phyloP scores from a whole-genome alignment of 495 filamentous ascomycete genomes.

The Xylaria acuta region DNA sequence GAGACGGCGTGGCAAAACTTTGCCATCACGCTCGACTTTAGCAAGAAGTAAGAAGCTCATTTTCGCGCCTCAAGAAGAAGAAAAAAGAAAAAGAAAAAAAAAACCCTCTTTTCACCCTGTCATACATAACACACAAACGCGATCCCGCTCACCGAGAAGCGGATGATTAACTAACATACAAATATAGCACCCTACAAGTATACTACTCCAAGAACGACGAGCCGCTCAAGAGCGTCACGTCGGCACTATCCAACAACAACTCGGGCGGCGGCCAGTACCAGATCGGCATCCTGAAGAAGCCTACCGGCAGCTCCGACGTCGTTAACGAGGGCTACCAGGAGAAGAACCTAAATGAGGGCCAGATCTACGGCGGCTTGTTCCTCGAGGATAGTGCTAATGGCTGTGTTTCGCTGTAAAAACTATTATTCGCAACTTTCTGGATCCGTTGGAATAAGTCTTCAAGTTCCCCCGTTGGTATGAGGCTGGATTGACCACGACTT shows the following conservation, averaged over 20 bases:
- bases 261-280: slow-evolving; percentile 63
- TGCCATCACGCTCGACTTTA: slow-evolving; percentile 60
- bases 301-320: slow-evolving; percentile 58
- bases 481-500: not conserved
- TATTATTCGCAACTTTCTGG: not conserved
- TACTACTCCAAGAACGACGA: slow-evolving; percentile 59
- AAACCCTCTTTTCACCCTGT: not conserved
- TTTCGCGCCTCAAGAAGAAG: not conserved
- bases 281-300: slow-evolving; percentile 64
- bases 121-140: not conserved
- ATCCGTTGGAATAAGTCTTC: not conserved
- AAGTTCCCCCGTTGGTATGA: too few species aligned
- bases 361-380: slow-evolving; percentile 63
- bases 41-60: slow-evolving; percentile 50
- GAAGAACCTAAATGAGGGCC: slow-evolving; percentile 56
- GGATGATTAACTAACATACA: not conserved
- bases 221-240: slow-evolving; percentile 54
- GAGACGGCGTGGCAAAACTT: slow-evolving; percentile 63
- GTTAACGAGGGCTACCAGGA: slow-evolving; percentile 62
- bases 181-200: slow-evolving; percentile 56
- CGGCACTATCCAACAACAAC: slow-evolving; percentile 56
- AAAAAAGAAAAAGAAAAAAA: not conserved
- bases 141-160: not conserved
- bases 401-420: slow-evolving; percentile 53
- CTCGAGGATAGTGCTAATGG: slow-evolving; percentile 56